These are phyloP conservation scores for Mucor sp. DNA, from an alignment of 371 early-diverging fungal species.

Conservation along the genomic window DNA sequence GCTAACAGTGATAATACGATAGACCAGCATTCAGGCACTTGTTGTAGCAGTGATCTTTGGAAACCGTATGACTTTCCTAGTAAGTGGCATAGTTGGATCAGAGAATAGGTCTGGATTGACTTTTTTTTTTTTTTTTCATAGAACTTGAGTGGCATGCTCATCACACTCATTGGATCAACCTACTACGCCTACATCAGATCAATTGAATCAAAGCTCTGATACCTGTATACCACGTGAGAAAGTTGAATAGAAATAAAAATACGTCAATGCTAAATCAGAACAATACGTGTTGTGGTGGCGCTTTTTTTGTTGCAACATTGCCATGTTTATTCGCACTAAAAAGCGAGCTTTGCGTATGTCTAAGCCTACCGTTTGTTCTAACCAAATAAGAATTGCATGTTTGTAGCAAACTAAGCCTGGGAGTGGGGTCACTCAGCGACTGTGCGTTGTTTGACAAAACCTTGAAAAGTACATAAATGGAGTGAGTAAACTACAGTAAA, in stretches of 20 bases:
- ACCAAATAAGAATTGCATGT: neutral
- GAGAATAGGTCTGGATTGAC: neutral
- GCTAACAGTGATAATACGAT: neutral
- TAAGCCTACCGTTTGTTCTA: neutral
- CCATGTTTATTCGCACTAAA: neutral
- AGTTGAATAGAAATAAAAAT: neutral
- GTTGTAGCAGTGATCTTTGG: slow-evolving; percentile 20
- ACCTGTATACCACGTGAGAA: neutral
- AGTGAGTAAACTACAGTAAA: neutral
- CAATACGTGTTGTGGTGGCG: neutral
- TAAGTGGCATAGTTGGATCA: slow-evolving; percentile 3
- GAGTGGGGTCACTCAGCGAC: neutral
- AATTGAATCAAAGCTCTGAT: slow-evolving; percentile 12
- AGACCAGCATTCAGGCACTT: slow-evolving; percentile 15
- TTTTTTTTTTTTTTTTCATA: neutral
- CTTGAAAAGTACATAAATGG: neutral
- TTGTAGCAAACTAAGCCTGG: neutral
- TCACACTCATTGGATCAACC: slow-evolving; percentile 12
- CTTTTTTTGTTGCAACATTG: neutral
- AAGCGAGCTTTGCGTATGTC: neutral
- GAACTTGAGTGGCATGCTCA: slow-evolving; percentile 19
- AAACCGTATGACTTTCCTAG: slow-evolving; percentile 16
- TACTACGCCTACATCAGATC: slow-evolving; percentile 13
- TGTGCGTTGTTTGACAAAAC: neutral
- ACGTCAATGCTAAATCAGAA: no score